Evolutionary conservation across 495 filamentous ascomycete species (phyloP), one percentile per base, ranked within the genome.

Genomic region (Clavariopsis aquatica): DNA sequence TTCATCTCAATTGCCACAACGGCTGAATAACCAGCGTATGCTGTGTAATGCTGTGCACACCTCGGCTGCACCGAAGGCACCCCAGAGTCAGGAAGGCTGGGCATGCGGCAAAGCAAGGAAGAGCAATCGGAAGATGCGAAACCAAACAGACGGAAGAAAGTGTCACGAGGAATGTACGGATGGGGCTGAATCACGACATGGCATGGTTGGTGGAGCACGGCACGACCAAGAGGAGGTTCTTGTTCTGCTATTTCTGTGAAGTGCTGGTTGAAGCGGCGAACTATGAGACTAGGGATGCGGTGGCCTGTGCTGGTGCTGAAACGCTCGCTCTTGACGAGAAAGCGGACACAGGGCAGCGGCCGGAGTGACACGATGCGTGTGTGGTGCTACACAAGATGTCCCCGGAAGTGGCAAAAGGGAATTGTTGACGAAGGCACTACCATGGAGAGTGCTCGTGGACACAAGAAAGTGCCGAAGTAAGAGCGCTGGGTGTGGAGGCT

Each of bases 401-500:
- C 55, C 53, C 62, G 17, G 65, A 49, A 61, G 47, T 17, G 52
- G 58, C 26, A 6, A 67, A 61, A 62, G 57, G 64, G 28, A 41
- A 31, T 22, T n/a, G 29, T 6, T 28, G 46, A 49, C 4, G 45
- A 22, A 19, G 24, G 28, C 27, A 57, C 34, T 43, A 55, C 57
- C 57, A 51, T 56, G 64, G 64, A 51, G 52, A 28, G 52, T 9
- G 64, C 38, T 59, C 34, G 28, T 58, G 46, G 20, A 53, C 53
- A 59, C 60, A 58, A 63, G 65, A 60, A 64, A 53, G 53, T 55
- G 52, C 59, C 59, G 53, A 62, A 46, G 34, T 62, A 36, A 62
- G 13, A 19, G 58, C 49, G 22, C 29, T n/a, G 65, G 55, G 55
- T 55, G 66, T 64, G 65, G 59, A 69, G 49, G 43, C 28, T 27